A percentile compares a stretch with the other conserved stretches of the same genome.
These are phyloP conservation scores for Yamadazyma triangularis DNA, from an alignment of 1,139 yeast species.

Conservation along the genomic window DNA sequence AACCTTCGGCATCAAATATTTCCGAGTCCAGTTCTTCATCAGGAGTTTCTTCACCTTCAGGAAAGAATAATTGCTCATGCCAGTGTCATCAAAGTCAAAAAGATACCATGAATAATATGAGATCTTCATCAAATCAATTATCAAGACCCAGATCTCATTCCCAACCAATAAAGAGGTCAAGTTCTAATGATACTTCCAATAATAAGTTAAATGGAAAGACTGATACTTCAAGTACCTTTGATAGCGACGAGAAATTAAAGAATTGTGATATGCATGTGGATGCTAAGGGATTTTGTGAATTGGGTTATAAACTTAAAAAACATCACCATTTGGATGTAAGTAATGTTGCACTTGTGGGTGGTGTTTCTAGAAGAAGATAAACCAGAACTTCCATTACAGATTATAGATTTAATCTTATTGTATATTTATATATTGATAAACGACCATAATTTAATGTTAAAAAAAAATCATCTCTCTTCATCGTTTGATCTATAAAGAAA, in stretches of 20 bases:
- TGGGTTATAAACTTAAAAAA: constrained; percentile 41
- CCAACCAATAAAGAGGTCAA: background rate
- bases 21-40: constrained; percentile 1
- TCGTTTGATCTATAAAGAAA: too few species aligned
- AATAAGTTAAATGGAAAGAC: constrained; percentile 1
- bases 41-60: background rate
- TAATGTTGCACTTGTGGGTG: constrained; percentile 28
- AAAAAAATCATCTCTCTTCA: too few species aligned
- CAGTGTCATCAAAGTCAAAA: constrained; percentile 3
- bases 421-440: too few species aligned
- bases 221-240: constrained; percentile 4
- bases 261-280: constrained; percentile 22
- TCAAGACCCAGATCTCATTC: constrained; percentile 1
- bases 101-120: background rate
- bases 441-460: too few species aligned
- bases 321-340: constrained; percentile 44
- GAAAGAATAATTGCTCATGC: too few species aligned
- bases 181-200: constrained; percentile 1
- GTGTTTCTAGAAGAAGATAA: constrained; percentile 15
- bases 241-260: constrained; percentile 9
- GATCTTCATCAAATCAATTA: background rate
- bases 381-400: too few species aligned
- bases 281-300: constrained; percentile 33
- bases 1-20: background rate
- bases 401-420: too few species aligned